Conservation (phyloP, 768 basidiomycete species). For the Xanthoconium stramineum region DNA sequence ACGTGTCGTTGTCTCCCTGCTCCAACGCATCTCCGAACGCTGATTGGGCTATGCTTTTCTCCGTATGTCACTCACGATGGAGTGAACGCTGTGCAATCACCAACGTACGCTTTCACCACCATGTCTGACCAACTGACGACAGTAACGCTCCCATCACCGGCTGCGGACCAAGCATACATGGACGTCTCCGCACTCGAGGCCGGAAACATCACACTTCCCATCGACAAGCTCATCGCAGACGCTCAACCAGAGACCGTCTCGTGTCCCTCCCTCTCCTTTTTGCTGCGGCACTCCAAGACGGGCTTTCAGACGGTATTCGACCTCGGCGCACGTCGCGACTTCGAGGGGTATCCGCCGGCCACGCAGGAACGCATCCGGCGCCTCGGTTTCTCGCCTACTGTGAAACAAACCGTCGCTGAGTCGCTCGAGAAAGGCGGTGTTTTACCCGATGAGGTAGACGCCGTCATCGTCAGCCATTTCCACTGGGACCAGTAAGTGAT, state of each 20-base stretch:
- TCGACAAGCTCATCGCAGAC: conserved; percentile 4
- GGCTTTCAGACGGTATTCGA: conserved; percentile 48
- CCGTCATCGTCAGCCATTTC: conserved; percentile 51
- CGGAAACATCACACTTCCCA: conserved; percentile 40
- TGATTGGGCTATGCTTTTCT: too few relatives aligned
- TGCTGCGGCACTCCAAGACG: conserved; percentile 44
- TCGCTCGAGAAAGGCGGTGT: conserved; percentile 49
- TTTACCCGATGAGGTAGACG: conserved; percentile 38
- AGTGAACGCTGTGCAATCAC: too few relatives aligned
- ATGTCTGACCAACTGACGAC: too few relatives aligned
- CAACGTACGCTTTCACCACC: too few relatives aligned
- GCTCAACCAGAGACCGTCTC: conserved; percentile 24
- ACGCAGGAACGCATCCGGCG: conserved; percentile 20
- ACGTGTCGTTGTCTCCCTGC: too few relatives aligned
- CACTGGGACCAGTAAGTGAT: conserved; percentile 43
- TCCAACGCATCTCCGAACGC: too few relatives aligned
- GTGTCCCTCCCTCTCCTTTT: conserved; percentile 51
- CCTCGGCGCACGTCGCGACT: conserved; percentile 51
- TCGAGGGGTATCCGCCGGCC: conserved; percentile 38
- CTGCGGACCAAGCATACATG: conserved; percentile 45
- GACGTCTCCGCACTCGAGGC: conserved; percentile 55
- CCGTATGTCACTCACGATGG: too few relatives aligned
- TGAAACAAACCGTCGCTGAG: conserved; percentile 41
- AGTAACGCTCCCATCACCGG: background rate
- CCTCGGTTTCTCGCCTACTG: conserved; percentile 1